Percentiles rank a stretch among this genome's conserved stretches.
Conservation (phyloP, 73 alveolate species). For the Paramecium biaurelia region DNA sequence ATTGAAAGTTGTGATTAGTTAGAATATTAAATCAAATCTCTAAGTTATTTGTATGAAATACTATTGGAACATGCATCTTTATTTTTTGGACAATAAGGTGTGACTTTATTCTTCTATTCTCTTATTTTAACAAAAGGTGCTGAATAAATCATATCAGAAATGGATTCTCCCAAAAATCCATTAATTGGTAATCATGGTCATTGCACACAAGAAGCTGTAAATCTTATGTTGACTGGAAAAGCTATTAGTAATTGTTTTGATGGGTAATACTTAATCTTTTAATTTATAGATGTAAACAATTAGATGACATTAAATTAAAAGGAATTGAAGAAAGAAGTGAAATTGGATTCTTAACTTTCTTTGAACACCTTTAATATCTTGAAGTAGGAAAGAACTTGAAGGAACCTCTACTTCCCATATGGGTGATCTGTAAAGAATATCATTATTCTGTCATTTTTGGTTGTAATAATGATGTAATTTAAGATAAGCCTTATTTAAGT, state of each 20-base stretch:
- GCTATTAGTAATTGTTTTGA: conserved; percentile 74
- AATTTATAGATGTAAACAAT: conserved; percentile 40
- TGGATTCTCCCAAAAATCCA: conserved; percentile 45
- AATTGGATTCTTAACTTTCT: conserved; percentile 71
- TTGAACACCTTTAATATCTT: conserved; percentile 71
- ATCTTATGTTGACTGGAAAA: conserved; percentile 73
- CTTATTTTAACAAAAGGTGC: conserved; percentile 54
- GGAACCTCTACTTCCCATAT: conserved; percentile 72
- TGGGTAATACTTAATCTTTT: conserved; percentile 52
- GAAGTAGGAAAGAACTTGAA: conserved; percentile 68
- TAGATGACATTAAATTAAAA: conserved; percentile 66
- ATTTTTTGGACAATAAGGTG: conserved; percentile 43
- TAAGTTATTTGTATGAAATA: conserved; percentile 36
- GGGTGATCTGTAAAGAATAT: conserved; percentile 76
- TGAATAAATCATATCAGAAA: conserved; percentile 25
- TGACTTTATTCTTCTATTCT: conserved; percentile 42
- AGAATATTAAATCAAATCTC: neutral
- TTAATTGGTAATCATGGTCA: conserved; percentile 70
- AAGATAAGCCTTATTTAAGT: conserved; percentile 2
- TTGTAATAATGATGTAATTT: conserved; percentile 57
- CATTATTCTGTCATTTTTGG: conserved; percentile 75
- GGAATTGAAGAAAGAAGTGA: conserved; percentile 71
- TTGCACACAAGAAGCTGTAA: conserved; percentile 73
- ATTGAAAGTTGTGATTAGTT: conserved; percentile 53
- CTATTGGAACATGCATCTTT: conserved; percentile 2